These are phyloP conservation scores for Boletellus emodensis DNA, from an alignment of 768 basidiomycete species.

Conservation along the genomic window DNA sequence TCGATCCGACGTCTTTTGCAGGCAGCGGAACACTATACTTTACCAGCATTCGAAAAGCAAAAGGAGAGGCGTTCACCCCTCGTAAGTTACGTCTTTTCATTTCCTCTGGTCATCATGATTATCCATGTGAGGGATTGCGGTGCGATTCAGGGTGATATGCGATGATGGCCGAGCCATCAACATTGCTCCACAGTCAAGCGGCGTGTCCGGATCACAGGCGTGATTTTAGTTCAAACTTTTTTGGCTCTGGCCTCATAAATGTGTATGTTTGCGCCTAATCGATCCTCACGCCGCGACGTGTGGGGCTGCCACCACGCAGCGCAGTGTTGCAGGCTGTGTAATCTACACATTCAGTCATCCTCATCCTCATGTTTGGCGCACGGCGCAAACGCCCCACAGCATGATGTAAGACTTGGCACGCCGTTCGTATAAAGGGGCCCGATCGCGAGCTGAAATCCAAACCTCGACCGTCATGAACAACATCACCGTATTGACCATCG, in stretches of 20 bases:
- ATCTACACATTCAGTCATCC: neutral
- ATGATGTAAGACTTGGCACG: slow-evolving; percentile 2
- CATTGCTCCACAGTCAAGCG: slow-evolving; percentile 9
- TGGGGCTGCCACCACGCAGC: neutral
- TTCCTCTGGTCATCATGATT: too few species aligned
- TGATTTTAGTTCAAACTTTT: neutral
- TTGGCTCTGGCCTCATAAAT: neutral
- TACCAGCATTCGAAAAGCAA: slow-evolving; percentile 75
- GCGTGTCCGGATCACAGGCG: neutral
- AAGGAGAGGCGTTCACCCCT: slow-evolving; percentile 65
- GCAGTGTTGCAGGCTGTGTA: neutral
- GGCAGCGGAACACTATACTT: slow-evolving; percentile 78
- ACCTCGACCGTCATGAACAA: slow-evolving; percentile 13
- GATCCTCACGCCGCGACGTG: neutral
- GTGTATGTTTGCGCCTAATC: too few species aligned
- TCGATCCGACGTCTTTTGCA: slow-evolving; percentile 20
- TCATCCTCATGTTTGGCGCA: too few species aligned
- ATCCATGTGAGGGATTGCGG: slow-evolving; percentile 29
- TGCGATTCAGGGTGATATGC: slow-evolving; percentile 64
- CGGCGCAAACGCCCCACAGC: neutral
- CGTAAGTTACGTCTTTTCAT: slow-evolving; percentile 38
- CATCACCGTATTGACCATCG: slow-evolving; percentile 39
- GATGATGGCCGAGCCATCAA: slow-evolving; percentile 54
- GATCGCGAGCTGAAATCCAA: neutral
- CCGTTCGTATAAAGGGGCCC: slow-evolving; percentile 2